A percentile compares a stretch with the other conserved stretches of the same genome.
Evolutionary conservation across 768 basidiomycete species (phyloP).

Genomic region (Russula virescens): DNA sequence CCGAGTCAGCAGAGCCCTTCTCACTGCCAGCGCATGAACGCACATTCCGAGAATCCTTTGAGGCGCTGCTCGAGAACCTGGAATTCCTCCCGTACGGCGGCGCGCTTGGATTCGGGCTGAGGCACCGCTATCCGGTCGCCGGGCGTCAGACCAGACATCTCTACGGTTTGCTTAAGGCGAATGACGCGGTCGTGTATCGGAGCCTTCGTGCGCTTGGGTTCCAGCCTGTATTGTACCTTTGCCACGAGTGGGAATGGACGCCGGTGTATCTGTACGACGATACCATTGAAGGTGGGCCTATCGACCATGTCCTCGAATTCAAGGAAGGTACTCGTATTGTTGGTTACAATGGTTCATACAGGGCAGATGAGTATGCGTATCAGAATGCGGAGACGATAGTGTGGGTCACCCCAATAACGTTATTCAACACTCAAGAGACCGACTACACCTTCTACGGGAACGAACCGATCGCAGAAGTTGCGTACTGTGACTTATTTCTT

Average conservation of each 20-base stretch:
- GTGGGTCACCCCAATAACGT: conserved; percentile 3
- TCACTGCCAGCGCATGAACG: conserved; percentile 3
- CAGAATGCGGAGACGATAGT: background rate
- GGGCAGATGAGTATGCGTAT: no score
- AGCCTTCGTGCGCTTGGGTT: background rate
- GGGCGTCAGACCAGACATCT: conserved; percentile 31
- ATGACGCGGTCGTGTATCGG: background rate
- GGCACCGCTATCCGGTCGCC: conserved; percentile 30
- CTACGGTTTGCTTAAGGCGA: conserved; percentile 8
- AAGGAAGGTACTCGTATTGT: no score
- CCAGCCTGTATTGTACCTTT: conserved; percentile 1
- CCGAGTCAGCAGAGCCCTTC: no score
- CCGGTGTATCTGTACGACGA: no score
- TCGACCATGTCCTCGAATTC: background rate
- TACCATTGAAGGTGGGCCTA: background rate
- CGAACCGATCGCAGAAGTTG: background rate
- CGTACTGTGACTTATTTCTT: conserved; percentile 1
- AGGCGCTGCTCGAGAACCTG: conserved; percentile 31
- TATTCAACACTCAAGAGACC: background rate
- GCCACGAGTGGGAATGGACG: background rate
- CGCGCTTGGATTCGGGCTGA: conserved; percentile 37
- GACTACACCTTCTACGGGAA: background rate
- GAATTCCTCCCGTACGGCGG: conserved; percentile 38
- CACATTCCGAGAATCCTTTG: conserved; percentile 22
- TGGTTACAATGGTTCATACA: no score